Base-by-base conservation (phyloP, 2,329 filamentous ascomycete genomes). In the Fusarium sp. region DNA sequence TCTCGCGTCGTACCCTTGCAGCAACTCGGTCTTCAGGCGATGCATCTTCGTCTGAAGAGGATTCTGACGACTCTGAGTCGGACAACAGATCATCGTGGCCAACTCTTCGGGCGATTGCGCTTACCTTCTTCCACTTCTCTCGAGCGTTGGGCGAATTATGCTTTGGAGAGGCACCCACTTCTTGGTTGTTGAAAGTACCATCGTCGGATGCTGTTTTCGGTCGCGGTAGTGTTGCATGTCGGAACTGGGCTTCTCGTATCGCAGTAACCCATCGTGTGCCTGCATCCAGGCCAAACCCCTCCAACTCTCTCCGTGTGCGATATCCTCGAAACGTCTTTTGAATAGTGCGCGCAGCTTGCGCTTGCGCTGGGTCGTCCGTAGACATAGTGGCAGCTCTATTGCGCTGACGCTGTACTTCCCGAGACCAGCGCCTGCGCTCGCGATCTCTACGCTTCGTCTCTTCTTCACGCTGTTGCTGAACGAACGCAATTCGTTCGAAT, bases 251-350 rank as follows among this genome's bases (percentile, higher is more conserved):
- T 64, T 89, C 88, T 21, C 83, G 80, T 11, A 88, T 79, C 54
- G 91, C 90, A 72, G 92, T 88, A 12, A 87, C 81, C 91, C 91
- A 94, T 71, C 91, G 82, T 28, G 89, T 88, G 28, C 83, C 86
- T n/a, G 91, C 85, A 76, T 91, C 86, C 32, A 96, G 76, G 3
- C 86, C 86, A 67, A 90, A 82, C 0, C 93, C 93, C 39, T 86
- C 77, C 70, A 96, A 82, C 76, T 93, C 89, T 46, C 93, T 82
- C 42, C 93, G 85, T 47, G 87, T 85, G 53, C 91, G 85, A 77
- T 96, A 92, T 7, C 93, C 92, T 32, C 93, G 85, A 75, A 94
- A 96, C 24, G 89, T 91, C 68, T 89, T 88, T 81, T 93, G 88
- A 45, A 90, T 89, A 24, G 87, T 72, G 21, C 79, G 81, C 5